These are phyloP conservation scores for Trichoderma oligosporum DNA, from an alignment of 2,329 filamentous ascomycete species.

Conservation along the genomic window DNA sequence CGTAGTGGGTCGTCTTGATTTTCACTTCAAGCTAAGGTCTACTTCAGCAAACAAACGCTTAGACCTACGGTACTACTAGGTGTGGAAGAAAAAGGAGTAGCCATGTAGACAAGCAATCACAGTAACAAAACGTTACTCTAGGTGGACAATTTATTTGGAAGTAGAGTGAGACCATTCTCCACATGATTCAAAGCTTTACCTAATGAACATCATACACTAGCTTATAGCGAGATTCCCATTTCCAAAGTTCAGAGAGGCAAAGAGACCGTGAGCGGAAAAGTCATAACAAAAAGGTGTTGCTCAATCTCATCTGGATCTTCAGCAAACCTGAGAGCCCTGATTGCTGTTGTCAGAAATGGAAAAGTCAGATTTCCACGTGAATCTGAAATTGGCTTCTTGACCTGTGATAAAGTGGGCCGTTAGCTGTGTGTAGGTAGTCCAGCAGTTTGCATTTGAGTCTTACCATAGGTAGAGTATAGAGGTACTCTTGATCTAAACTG, in stretches of 20 bases:
- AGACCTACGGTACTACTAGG: too few species aligned
- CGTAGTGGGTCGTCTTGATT: neutral
- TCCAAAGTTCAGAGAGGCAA: neutral
- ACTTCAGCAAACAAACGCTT: neutral
- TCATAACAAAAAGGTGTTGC: conserved; percentile 10
- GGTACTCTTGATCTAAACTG: conserved; percentile 14
- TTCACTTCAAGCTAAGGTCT: neutral
- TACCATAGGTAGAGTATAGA: conserved; percentile 19
- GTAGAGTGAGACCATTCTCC: too few species aligned
- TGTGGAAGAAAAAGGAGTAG: too few species aligned
- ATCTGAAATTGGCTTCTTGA: conserved; percentile 20
- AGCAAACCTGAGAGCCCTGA: conserved; percentile 16
- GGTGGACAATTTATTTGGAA: too few species aligned
- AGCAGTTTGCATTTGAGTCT: neutral
- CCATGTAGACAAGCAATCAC: too few species aligned
- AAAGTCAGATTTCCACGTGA: conserved; percentile 14
- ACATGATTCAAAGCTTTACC: too few species aligned
- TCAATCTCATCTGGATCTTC: conserved; percentile 20
- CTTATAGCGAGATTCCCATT: neutral
- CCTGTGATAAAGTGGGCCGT: neutral
- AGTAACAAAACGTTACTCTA: too few species aligned
- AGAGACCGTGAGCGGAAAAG: neutral
- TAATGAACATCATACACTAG: too few species aligned
- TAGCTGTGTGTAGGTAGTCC: neutral
- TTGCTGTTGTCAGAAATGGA: conserved; percentile 13